Evolutionary conservation across 495 filamentous ascomycete genomes (phyloP), one percentile per base, ranked within the genome.

Genomic region (Xylaria venustula): DNA sequence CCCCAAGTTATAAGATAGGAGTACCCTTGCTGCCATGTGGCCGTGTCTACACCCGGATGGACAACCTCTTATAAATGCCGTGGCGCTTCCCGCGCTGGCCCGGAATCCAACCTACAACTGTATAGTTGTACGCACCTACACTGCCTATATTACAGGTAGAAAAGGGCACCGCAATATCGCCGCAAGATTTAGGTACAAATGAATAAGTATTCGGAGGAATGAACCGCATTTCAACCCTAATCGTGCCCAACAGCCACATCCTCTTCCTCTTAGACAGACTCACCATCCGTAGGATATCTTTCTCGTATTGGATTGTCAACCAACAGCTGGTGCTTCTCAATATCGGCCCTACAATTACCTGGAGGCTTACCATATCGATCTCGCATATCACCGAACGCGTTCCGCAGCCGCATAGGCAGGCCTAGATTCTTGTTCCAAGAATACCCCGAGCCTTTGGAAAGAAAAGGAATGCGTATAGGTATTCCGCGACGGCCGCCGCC

Each of bases 21-120:
- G 42, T 17, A 46, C 42, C 54, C 54, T 47, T 47, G 54, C 26
- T 25, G 42, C 54, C 54, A 57, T 57, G 54, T 57, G 54, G 54
- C 32, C 17, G 11, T 36, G 54, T 36, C 54, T 47, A 48, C 54
- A 45, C 42, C 42, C 54, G 17, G 53, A 55, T 14, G 17, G 22
- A 26, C 53, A 54, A 17, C 23, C 22, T 54, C 22, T 22, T 22
- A 55, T 17, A n/a, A 15, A 25, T 55, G 26, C 37, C 23, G 26
- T 44, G 37, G 40, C 53, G 53, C 53, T 37, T 30, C 23, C 15
- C 37, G 53, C 37, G 53, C 37, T 20, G 53, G 32, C 40, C 22
- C 51, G 45, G 25, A 20, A n/a, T 41, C 51, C 51, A 5, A 34
- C 30, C 30, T 34, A 34, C 5, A 5, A 34, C 30, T 5, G 11